A percentile compares a stretch with the other conserved stretches of the same genome.
phyloP scores from a whole-genome alignment of 768 basidiomycete species.

The Podaxis sp. region DNA sequence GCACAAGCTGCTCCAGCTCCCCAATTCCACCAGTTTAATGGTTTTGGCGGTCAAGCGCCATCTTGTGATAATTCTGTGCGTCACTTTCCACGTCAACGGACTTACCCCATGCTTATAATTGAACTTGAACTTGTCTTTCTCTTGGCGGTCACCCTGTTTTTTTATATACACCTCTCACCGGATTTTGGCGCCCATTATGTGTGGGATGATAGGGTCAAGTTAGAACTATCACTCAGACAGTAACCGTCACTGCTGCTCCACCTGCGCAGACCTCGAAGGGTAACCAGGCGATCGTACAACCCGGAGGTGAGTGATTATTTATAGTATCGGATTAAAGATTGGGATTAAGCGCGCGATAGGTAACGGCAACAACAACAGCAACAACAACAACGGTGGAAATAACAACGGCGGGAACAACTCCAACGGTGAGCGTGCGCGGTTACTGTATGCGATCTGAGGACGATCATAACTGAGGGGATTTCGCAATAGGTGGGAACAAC shows the following conservation, averaged over 20 bases:
- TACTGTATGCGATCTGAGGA: neutral
- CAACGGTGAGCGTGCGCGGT: neutral
- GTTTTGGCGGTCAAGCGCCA: neutral
- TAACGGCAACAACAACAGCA: neutral
- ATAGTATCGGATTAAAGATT: neutral
- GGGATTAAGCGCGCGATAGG: neutral
- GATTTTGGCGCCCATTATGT: constrained; percentile 15
- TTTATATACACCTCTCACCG: constrained; percentile 4
- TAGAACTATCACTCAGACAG: constrained; percentile 26
- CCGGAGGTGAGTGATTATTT: constrained; percentile 7
- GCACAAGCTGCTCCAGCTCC: constrained; percentile 32
- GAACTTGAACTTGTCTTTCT: constrained; percentile 18
- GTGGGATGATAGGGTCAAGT: constrained; percentile 14
- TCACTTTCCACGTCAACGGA: neutral
- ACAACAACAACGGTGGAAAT: constrained; percentile 5
- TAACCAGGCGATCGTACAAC: neutral
- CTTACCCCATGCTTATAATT: neutral
- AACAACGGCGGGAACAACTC: neutral
- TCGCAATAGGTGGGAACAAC: neutral
- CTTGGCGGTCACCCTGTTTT: constrained; percentile 6
- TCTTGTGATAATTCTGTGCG: constrained; percentile 11
- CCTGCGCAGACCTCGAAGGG: constrained; percentile 17
- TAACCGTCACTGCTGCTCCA: constrained; percentile 34
- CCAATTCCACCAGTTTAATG: neutral
- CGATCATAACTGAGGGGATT: neutral